Conservation (phyloP, 768 basidiomycete species). For the Leucogyrophana mollusca region DNA sequence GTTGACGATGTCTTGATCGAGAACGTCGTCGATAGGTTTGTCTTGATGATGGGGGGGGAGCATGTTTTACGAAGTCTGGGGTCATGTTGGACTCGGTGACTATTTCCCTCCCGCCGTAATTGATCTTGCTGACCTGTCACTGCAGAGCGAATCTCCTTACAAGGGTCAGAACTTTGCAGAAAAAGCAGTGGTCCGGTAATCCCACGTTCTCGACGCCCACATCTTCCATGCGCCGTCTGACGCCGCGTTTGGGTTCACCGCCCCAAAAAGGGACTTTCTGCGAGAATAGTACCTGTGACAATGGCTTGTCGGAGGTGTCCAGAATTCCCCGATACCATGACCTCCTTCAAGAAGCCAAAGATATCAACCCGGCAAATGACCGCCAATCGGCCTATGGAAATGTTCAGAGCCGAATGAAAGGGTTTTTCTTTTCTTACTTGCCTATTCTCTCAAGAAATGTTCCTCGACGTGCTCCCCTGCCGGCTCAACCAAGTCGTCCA, state of each 20-base stretch:
- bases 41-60: conserved; percentile 46
- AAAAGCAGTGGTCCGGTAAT: conserved; percentile 56
- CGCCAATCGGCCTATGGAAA: conserved; percentile 13
- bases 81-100: conserved; percentile 58
- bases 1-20: conserved; percentile 53
- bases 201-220: conserved; percentile 58
- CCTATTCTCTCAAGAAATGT: conserved; percentile 45
- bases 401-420: conserved; percentile 43
- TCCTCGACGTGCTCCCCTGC: conserved; percentile 1
- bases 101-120: conserved; percentile 3
- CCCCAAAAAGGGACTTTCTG: no score
- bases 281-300: not conserved
- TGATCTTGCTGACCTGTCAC: conserved; percentile 2
- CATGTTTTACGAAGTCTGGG: conserved; percentile 40
- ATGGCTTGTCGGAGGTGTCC: conserved; percentile 18
- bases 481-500: conserved; percentile 39
- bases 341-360: conserved; percentile 34
- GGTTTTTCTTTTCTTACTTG: conserved; percentile 61
- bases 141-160: conserved; percentile 50
- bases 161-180: conserved; percentile 54
- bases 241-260: no score
- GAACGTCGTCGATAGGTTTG: conserved; percentile 61
- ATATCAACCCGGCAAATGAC: conserved; percentile 18
- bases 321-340: conserved; percentile 41
- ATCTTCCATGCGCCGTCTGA: no score